phyloP scores from a whole-genome alignment of 2,329 filamentous ascomycete genomes.

The Chalara sp. region DNA sequence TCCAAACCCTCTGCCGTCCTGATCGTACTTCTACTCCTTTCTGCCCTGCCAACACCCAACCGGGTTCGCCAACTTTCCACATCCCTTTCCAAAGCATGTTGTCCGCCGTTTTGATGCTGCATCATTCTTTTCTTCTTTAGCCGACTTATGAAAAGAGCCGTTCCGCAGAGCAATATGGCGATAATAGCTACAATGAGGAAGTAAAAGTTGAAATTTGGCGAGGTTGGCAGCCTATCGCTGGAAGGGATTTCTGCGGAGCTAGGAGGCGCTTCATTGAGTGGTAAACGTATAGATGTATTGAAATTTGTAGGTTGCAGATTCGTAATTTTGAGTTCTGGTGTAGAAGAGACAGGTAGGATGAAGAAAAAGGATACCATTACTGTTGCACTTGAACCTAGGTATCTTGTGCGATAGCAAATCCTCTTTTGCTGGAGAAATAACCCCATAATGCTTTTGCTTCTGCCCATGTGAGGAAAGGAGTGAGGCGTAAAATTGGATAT shows the following conservation, averaged over 20 bases:
- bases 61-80: slow-evolving; percentile 15
- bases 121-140: slow-evolving; percentile 21
- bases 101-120: slow-evolving; percentile 9
- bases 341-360: too few relatives aligned
- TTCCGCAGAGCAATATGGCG: slow-evolving; percentile 32
- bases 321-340: background rate
- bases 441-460: too few relatives aligned
- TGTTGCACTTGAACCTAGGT: too few relatives aligned
- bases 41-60: slow-evolving; percentile 11
- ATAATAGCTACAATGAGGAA: slow-evolving; percentile 43
- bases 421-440: too few relatives aligned
- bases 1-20: slow-evolving; percentile 48
- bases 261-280: too few relatives aligned
- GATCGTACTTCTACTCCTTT: slow-evolving; percentile 2
- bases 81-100: slow-evolving; percentile 27
- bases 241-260: too few relatives aligned
- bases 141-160: slow-evolving; percentile 38
- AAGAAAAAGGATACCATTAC: too few relatives aligned
- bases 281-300: too few relatives aligned
- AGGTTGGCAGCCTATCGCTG: too few relatives aligned
- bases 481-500: too few relatives aligned
- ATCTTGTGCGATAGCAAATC: too few relatives aligned
- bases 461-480: too few relatives aligned
- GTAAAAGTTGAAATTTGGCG: slow-evolving; percentile 44
- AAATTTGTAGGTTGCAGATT: background rate